phyloP scores from a whole-genome alignment of 2,329 filamentous ascomycete genomes.

The Colletotrichum lentis region DNA sequence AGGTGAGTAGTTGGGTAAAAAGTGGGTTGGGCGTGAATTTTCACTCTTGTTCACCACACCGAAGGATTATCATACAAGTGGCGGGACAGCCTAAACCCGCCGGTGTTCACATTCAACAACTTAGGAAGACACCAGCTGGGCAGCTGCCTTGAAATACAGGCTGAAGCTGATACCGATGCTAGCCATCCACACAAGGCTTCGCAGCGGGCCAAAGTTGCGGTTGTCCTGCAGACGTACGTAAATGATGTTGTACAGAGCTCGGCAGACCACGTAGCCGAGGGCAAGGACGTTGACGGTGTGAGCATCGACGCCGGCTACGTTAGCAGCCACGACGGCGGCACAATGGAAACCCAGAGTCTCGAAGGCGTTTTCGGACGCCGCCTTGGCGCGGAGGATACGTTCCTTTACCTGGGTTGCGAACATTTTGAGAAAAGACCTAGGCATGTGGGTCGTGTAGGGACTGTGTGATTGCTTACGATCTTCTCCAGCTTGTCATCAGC shows the following conservation, averaged over 20 bases:
- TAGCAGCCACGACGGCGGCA: constrained; percentile 56
- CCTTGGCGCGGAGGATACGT: constrained; percentile 61
- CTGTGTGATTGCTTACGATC: constrained; percentile 37
- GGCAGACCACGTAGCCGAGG: constrained; percentile 51
- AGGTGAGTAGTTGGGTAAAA: too few relatives aligned
- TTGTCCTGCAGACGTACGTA: constrained; percentile 57
- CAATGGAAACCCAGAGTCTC: constrained; percentile 56
- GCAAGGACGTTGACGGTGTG: constrained; percentile 52
- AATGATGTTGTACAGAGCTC: constrained; percentile 52
- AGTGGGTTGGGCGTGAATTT: too few relatives aligned
- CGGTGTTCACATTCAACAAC: background rate
- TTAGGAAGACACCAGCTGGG: constrained; percentile 38
- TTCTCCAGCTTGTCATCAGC: constrained; percentile 47
- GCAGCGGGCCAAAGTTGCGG: constrained; percentile 47
- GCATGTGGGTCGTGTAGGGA: background rate
- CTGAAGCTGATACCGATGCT: constrained; percentile 47
- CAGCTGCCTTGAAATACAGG: constrained; percentile 55
- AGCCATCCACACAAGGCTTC: constrained; percentile 51
- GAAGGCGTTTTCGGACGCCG: constrained; percentile 55
- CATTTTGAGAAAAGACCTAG: background rate
- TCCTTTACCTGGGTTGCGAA: constrained; percentile 57
- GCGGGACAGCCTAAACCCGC: background rate
- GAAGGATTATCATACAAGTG: background rate
- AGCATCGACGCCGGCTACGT: constrained; percentile 51
- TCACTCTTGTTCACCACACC: background rate